Conservation (phyloP, 2,329 filamentous ascomycete species). For the Colletotrichum abscissum region DNA sequence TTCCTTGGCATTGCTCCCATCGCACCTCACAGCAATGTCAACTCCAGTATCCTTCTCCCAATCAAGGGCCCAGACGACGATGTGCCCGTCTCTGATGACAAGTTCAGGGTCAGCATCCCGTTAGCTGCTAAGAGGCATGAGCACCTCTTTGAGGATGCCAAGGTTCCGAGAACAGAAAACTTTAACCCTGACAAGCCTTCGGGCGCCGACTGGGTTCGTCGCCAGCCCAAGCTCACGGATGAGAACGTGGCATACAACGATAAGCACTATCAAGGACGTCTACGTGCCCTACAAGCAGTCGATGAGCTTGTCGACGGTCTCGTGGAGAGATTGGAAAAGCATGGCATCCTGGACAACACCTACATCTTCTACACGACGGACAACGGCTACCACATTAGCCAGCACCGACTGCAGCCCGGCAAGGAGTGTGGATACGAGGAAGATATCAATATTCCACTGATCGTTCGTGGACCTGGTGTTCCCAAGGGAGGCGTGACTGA, state of each 20-base stretch:
- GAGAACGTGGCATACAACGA: conserved; percentile 49
- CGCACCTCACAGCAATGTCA: conserved; percentile 45
- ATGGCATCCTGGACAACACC: conserved; percentile 51
- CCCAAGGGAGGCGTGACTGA: conserved; percentile 48
- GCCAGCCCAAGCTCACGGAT: conserved; percentile 48
- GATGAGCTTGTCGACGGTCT: conserved; percentile 57
- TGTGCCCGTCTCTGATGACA: conserved; percentile 66
- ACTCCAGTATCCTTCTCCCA: conserved; percentile 55
- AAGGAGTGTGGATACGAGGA: conserved; percentile 64
- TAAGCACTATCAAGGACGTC: conserved; percentile 52
- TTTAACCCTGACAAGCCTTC: conserved; percentile 69
- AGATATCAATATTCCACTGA: conserved; percentile 63
- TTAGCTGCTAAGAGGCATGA: conserved; percentile 64
- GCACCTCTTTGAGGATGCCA: conserved; percentile 67
- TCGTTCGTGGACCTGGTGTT: conserved; percentile 61
- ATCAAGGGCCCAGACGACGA: conserved; percentile 64
- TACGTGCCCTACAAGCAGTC: conserved; percentile 56
- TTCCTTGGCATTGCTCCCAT: conserved; percentile 66
- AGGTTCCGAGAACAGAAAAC: conserved; percentile 70
- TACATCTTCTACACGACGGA: conserved; percentile 65
- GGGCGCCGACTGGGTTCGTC: conserved; percentile 57
- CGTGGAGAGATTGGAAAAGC: conserved; percentile 45
- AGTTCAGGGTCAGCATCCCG: conserved; percentile 39
- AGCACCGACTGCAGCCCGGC: conserved; percentile 63
- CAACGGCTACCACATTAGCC: conserved; percentile 65